Percentiles rank a stretch among this genome's conserved stretches.
phyloP scores from a whole-genome alignment of 2,329 filamentous ascomycete species.

The Neonectria neomacrospora region DNA sequence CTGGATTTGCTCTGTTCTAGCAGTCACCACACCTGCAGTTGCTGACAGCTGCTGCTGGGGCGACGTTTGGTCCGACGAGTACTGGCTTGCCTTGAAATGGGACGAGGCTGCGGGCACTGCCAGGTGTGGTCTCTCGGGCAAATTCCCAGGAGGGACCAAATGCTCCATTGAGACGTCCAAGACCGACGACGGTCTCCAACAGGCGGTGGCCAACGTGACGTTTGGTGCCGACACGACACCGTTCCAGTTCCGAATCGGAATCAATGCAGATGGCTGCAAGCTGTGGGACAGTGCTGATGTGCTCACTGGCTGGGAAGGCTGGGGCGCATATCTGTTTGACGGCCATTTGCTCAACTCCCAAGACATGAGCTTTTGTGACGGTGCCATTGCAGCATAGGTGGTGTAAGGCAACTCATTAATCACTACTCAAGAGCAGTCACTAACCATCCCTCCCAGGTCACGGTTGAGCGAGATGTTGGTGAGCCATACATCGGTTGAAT shows the following conservation, averaged over 20 bases:
- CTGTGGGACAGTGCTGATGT: not conserved
- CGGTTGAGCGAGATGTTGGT: no score
- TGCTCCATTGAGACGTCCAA: not conserved
- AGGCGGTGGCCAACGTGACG: not conserved
- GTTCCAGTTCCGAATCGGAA: constrained; percentile 1
- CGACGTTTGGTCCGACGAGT: not conserved
- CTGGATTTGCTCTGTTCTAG: no score
- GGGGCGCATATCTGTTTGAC: not conserved
- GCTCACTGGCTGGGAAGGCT: not conserved
- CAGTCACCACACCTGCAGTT: no score
- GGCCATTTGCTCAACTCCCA: not conserved
- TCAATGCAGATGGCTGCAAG: not conserved
- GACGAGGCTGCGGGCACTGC: not conserved
- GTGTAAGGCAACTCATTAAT: not conserved
- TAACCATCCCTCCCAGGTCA: no score
- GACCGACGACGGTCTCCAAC: not conserved
- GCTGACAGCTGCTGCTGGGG: not conserved
- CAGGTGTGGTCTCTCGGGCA: not conserved
- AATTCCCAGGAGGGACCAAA: not conserved
- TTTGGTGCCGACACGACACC: not conserved
- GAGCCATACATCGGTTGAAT: no score
- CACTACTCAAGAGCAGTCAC: no score
- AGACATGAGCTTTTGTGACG: not conserved
- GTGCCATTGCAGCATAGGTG: not conserved
- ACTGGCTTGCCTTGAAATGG: not conserved